These are phyloP conservation scores for Terana coerulea DNA, from an alignment of 768 basidiomycete species.

Conservation along the genomic window DNA sequence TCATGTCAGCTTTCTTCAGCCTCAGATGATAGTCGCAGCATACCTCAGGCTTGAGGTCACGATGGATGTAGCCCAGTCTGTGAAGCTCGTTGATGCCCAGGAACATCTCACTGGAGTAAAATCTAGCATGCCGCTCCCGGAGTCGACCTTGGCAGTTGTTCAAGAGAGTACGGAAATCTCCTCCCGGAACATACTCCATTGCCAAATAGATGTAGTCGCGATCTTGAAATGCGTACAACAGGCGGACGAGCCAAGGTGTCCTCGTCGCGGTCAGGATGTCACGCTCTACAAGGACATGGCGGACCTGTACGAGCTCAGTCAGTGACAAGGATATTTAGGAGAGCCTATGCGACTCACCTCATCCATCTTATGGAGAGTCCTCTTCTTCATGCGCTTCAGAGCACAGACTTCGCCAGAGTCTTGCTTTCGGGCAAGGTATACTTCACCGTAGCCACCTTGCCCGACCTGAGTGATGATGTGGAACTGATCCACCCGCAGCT, in stretches of 20 bases:
- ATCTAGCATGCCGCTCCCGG: constrained; percentile 94
- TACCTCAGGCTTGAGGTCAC: constrained; percentile 97
- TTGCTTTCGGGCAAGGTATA: constrained; percentile 91
- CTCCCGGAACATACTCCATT: constrained; percentile 99
- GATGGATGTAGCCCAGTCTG: constrained; percentile 97
- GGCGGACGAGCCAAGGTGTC: constrained; percentile 92
- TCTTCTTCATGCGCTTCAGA: constrained; percentile 95
- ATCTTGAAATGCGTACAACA: constrained; percentile 98
- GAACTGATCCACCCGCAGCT: constrained; percentile 91
- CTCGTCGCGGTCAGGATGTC: constrained; percentile 97
- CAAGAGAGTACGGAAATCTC: constrained; percentile 94
- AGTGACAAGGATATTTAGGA: no score
- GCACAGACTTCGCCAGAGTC: constrained; percentile 97
- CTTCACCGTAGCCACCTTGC: constrained; percentile 98
- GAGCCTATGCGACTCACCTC: constrained; percentile 64
- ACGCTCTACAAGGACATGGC: constrained; percentile 96
- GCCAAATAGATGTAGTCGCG: constrained; percentile 88
- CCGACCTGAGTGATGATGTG: constrained; percentile 99
- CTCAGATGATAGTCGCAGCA: constrained; percentile 19
- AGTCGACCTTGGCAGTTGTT: constrained; percentile 93
- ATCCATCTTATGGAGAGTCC: constrained; percentile 96
- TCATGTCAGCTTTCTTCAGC: no score
- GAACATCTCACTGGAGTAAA: constrained; percentile 99
- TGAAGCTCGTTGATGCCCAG: constrained; percentile 90
- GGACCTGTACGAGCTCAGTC: constrained; percentile 71